Base-by-base conservation (phyloP, 1,284 basidiomycete genomes). In the Inonotus obliquus region DNA sequence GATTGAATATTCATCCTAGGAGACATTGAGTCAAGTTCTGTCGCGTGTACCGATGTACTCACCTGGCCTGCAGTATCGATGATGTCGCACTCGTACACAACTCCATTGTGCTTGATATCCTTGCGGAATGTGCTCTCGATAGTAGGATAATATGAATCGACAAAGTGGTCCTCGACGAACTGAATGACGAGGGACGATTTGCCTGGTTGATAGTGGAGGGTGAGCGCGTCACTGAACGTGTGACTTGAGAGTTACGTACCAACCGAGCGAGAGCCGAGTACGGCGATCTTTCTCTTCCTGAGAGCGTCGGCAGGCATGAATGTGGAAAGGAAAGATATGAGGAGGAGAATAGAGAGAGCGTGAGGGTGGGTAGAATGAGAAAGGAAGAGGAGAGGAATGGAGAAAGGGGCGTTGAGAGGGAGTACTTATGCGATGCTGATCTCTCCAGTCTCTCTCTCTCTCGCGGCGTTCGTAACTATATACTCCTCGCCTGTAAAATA, bases 31-130 rank as follows among this genome's bases (percentile, higher is more conserved):
- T 17, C 17, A 9, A 29, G 11, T 27, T 9, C 51, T 11, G 10
- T 14, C 17, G 6, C 13, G 45, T 25, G 19, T 23, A 23, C 11
- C 19, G 23, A 53, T 19, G 25, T 39, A 74, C 6, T 64, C 61
- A 84, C 89, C 84, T 99, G 95, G 54, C 97, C 97, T 60, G 97
- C 97, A 63, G 96, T 98, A 77, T 99, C 97, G 72, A 99, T 94
- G 78, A 99, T 98, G 78, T 98, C 95, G 78, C 94, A 94, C 67
- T 94, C 86, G 72, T 93, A 98, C 67, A 95, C 89, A 49, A 84
- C 80, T 59, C 93, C 93, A 64, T 91, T 90, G 79, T 90, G 86
- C 67, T 83, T 84, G 75, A 98, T 84, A 53, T 80, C 83, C 81
- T 97, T 98, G 66, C 86, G 82, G 73, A 92, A 92, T 49, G 91